These are phyloP conservation scores for Rutstroemia sp. DNA, from an alignment of 2,329 filamentous ascomycete species.

Conservation along the genomic window DNA sequence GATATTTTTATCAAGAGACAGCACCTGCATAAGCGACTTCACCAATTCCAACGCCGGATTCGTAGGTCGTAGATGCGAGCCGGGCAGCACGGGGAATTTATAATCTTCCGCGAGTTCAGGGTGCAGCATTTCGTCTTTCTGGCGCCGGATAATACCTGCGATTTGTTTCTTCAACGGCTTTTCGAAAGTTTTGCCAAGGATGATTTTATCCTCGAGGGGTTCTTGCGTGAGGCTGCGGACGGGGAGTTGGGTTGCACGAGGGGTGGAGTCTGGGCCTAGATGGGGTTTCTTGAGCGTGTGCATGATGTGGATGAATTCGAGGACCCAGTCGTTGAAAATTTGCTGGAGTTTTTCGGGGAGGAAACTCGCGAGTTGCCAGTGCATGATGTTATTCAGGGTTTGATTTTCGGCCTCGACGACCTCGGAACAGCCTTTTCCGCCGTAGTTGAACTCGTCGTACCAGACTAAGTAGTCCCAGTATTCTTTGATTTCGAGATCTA, in stretches of 20 bases:
- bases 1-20: constrained; percentile 85
- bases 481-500: constrained; percentile 94
- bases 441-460: constrained; percentile 99
- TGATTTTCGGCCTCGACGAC: constrained; percentile 72
- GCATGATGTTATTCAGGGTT: constrained; percentile 85
- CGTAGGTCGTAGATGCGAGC: constrained; percentile 53
- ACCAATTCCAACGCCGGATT: constrained; percentile 86
- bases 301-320: constrained; percentile 94
- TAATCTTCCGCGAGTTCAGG: constrained; percentile 84
- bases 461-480: constrained; percentile 99
- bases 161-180: constrained; percentile 89
- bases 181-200: constrained; percentile 77
- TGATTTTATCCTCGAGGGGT: constrained; percentile 49
- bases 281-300: constrained; percentile 70
- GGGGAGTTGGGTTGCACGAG: constrained; percentile 51
- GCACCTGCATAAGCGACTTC: constrained; percentile 86
- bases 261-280: constrained; percentile 39
- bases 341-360: constrained; percentile 73
- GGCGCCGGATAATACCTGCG: constrained; percentile 68
- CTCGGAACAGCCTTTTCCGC: constrained; percentile 81
- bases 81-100: constrained; percentile 72
- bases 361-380: constrained; percentile 94
- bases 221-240: constrained; percentile 49
- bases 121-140: constrained; percentile 83
- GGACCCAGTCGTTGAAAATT: constrained; percentile 84